phyloP scores from a whole-genome alignment of 164 flowering plant species.

The Vitis rotundifolia region DNA sequence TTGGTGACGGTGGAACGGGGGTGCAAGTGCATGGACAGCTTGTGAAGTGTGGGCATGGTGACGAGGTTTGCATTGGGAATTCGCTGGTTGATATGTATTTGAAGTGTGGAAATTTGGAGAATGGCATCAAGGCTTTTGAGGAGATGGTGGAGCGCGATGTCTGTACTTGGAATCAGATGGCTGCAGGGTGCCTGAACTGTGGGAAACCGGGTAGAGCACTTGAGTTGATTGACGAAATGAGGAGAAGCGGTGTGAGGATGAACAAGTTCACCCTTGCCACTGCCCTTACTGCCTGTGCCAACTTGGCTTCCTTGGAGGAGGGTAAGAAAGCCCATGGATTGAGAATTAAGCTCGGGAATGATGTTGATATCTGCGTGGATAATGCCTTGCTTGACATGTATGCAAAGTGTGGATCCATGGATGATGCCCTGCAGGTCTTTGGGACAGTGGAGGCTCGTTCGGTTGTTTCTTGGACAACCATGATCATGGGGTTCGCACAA shows the following conservation, averaged over 20 bases:
- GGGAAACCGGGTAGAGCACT: constrained; percentile 61
- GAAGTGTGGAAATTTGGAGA: constrained; percentile 45
- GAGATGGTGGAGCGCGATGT: constrained; percentile 64
- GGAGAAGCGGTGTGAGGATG: constrained; percentile 43
- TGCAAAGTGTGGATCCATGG: constrained; percentile 76
- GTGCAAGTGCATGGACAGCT: constrained; percentile 71
- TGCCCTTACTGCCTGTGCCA: constrained; percentile 72
- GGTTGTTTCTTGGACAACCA: constrained; percentile 74
- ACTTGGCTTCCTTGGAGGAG: constrained; percentile 54
- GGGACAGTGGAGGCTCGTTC: constrained; percentile 41
- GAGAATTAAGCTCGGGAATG: constrained; percentile 63
- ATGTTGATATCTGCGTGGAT: constrained; percentile 62
- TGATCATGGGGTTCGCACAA: constrained; percentile 79
- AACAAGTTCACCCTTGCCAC: constrained; percentile 75
- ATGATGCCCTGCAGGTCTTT: constrained; percentile 52
- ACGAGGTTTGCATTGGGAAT: constrained; percentile 70
- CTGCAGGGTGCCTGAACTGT: constrained; percentile 63
- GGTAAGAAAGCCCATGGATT: constrained; percentile 67
- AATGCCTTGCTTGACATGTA: constrained; percentile 86
- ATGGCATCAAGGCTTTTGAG: constrained; percentile 53
- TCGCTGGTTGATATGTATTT: constrained; percentile 73
- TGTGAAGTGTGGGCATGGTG: constrained; percentile 63
- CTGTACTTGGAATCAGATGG: constrained; percentile 77
- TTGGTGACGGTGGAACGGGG: constrained; percentile 42
- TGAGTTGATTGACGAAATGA: constrained; percentile 52